phyloP scores from a whole-genome alignment of 1,139 yeast species.

The Diutina ranongensis region DNA sequence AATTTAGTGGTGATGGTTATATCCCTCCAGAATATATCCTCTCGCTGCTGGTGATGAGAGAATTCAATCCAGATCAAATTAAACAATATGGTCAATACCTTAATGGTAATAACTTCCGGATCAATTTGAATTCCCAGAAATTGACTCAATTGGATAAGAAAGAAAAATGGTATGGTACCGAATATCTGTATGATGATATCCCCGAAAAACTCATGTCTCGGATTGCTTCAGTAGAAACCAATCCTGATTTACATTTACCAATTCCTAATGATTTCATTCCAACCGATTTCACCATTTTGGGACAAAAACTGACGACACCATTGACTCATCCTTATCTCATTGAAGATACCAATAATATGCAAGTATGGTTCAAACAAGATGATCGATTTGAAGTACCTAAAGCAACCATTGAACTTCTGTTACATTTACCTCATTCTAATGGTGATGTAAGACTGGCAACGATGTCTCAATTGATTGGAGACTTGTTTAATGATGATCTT shows the following conservation, averaged over 20 bases:
- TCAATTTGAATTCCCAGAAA: conserved; percentile 43
- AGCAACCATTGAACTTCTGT: conserved; percentile 52
- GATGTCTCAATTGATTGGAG: conserved; percentile 44
- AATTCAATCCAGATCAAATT: conserved; percentile 47
- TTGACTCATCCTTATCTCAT: conserved; percentile 27
- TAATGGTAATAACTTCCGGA: conserved; percentile 48
- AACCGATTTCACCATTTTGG: conserved; percentile 52
- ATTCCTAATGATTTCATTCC: conserved; percentile 70
- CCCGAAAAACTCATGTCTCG: conserved; percentile 23
- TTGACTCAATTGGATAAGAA: conserved; percentile 25
- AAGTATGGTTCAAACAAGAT: conserved; percentile 84
- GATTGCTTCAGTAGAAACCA: conserved; percentile 22
- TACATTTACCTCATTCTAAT: conserved; percentile 43
- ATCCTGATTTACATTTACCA: conserved; percentile 48
- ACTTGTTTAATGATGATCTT: conserved; percentile 61
- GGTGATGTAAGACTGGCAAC: conserved; percentile 11
- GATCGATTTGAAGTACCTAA: conserved; percentile 86
- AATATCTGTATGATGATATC: conserved; percentile 43
- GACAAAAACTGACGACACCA: conserved; percentile 22
- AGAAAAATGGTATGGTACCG: conserved; percentile 91
- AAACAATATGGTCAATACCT: conserved; percentile 39
- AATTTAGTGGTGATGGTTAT: conserved; percentile 22
- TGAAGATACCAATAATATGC: conserved; percentile 21
- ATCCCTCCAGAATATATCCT: conserved; percentile 58
- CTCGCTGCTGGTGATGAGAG: conserved; percentile 44